Evolutionary conservation across 495 filamentous ascomycete genomes (phyloP).

Genomic region (Chaetomium tenue): DNA sequence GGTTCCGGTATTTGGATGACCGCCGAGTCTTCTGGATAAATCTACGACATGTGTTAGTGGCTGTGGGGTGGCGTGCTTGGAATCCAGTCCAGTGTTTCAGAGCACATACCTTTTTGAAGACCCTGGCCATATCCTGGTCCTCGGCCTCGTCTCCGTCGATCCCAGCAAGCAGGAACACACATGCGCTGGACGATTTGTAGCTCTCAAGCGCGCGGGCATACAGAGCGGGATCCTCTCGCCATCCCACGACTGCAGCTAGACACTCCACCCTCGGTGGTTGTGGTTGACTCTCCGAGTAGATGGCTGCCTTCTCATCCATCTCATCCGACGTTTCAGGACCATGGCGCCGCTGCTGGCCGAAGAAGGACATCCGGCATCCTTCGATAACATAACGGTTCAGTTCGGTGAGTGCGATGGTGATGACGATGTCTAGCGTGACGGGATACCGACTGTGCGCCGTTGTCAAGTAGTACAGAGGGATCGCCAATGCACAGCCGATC

Average conservation of each 20-base stretch:
- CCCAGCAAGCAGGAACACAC: constrained; percentile 15
- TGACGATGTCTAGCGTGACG: constrained; percentile 16
- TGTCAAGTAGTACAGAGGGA: constrained; percentile 14
- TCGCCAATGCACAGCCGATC: constrained; percentile 11
- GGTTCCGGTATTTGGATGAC: constrained; percentile 22
- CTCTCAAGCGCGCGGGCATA: constrained; percentile 20
- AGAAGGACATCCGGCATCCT: constrained; percentile 5
- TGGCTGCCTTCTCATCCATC: background rate
- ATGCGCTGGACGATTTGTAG: constrained; percentile 17
- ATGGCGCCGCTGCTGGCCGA: background rate
- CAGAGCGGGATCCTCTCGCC: constrained; percentile 17
- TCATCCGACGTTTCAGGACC: background rate
- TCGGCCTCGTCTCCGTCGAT: constrained; percentile 21
- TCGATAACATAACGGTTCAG: constrained; percentile 21
- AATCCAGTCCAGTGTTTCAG: background rate
- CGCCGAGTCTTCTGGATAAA: constrained; percentile 16
- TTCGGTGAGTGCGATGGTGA: constrained; percentile 22
- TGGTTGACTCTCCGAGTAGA: constrained; percentile 2
- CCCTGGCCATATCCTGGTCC: constrained; percentile 19
- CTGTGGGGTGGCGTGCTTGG: background rate
- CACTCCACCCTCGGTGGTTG: background rate
- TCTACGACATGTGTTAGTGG: background rate
- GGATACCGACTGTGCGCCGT: constrained; percentile 19
- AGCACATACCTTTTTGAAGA: constrained; percentile 14
- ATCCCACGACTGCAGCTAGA: constrained; percentile 20